Evolutionary conservation across 192 early-diverging fungal genomes (phyloP).

Genomic region (Gryganskiella cystojenkinii): DNA sequence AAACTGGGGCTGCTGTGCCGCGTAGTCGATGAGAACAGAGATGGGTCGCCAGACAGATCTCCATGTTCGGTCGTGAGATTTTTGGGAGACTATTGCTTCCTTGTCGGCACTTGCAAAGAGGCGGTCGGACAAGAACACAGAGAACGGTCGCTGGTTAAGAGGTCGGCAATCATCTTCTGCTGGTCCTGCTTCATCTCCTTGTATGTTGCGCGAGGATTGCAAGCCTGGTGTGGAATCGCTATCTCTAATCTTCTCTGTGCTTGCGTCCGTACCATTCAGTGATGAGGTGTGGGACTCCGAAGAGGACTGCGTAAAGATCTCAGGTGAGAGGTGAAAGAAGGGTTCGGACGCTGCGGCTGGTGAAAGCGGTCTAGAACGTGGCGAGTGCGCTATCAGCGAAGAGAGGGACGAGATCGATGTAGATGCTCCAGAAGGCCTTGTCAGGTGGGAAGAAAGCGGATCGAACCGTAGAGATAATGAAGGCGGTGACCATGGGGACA

Average conservation of each 20-base stretch:
- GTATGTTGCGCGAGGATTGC: no score
- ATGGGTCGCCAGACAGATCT: slow-evolving; percentile 11
- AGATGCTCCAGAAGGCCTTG: no score
- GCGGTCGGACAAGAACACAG: background rate
- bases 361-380: no score
- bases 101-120: background rate
- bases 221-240: no score
- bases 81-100: background rate
- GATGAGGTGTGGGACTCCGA: background rate
- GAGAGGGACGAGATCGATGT: no score
- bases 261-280: background rate
- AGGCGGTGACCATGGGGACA: background rate
- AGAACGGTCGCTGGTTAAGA: background rate
- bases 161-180: no score
- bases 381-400: no score
- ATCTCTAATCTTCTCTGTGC: no score
- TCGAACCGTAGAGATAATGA: background rate
- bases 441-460: background rate
- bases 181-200: no score
- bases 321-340: background rate
- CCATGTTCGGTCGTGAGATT: slow-evolving; percentile 3
- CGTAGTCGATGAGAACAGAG: slow-evolving; percentile 24
- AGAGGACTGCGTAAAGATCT: background rate
- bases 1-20: slow-evolving; percentile 25
- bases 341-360: no score